phyloP scores from a whole-genome alignment of 176 grass and related monocot species.

The Aechmea fasciata region DNA sequence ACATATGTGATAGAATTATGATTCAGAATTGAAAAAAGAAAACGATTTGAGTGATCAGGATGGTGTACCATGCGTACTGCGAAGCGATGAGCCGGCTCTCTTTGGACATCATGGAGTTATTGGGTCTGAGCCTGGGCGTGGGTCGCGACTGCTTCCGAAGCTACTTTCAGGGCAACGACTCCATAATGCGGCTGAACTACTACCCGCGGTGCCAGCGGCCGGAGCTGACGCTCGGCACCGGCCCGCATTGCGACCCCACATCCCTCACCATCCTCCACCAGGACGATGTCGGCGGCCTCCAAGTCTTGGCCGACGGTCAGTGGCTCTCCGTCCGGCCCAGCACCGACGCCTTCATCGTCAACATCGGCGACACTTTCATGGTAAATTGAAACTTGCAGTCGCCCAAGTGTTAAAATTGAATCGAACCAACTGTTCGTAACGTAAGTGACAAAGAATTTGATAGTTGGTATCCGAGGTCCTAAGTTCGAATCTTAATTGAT shows the following conservation, averaged over 20 bases:
- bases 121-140: slow-evolving; percentile 17
- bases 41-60: background rate
- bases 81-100: slow-evolving; percentile 34
- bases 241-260: slow-evolving; percentile 54
- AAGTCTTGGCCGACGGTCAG: slow-evolving; percentile 24
- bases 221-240: slow-evolving; percentile 38
- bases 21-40: too few relatives aligned
- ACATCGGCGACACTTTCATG: slow-evolving; percentile 52
- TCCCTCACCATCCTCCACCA: slow-evolving; percentile 53
- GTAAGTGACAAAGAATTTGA: too few relatives aligned
- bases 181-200: slow-evolving; percentile 40
- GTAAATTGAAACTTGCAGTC: background rate
- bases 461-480: background rate
- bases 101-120: slow-evolving; percentile 34
- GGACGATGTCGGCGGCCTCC: slow-evolving; percentile 41
- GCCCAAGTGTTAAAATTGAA: too few relatives aligned
- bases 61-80: slow-evolving; percentile 41
- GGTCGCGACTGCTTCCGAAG: slow-evolving; percentile 11
- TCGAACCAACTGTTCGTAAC: background rate
- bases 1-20: too few relatives aligned
- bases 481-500: too few relatives aligned
- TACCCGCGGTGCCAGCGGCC: slow-evolving; percentile 40
- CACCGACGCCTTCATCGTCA: slow-evolving; percentile 41
- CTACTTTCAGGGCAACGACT: slow-evolving; percentile 27
- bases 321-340: slow-evolving; percentile 33